Evolutionary conservation across 257 asterid species (phyloP).

Genomic region (Solanum ossicruentum): DNA sequence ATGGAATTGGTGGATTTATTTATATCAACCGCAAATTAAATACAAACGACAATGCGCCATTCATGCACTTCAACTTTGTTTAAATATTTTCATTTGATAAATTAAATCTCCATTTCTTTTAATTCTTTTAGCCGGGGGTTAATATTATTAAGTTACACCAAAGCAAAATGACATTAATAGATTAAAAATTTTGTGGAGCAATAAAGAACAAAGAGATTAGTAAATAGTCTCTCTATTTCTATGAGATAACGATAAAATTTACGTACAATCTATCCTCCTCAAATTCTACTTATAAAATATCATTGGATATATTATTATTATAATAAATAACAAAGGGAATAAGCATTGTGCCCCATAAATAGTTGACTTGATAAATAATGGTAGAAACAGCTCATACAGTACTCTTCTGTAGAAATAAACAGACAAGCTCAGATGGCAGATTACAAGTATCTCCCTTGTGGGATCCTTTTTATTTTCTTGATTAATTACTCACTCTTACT

Average conservation of each 20-base stretch:
- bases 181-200: background rate
- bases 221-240: too few relatives aligned
- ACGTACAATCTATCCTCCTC: too few relatives aligned
- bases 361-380: conserved; percentile 44
- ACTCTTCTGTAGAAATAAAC: background rate
- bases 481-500: background rate
- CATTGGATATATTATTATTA: too few relatives aligned
- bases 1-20: background rate
- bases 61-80: background rate
- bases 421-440: conserved; percentile 24
- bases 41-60: background rate
- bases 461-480: conserved; percentile 16
- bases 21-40: background rate
- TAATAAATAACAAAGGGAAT: background rate
- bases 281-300: too few relatives aligned
- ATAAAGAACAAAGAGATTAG: too few relatives aligned
- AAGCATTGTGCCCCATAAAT: conserved; percentile 3
- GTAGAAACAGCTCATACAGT: conserved; percentile 33
- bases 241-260: too few relatives aligned
- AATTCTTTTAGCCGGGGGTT: background rate
- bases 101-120: background rate
- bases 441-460: conserved; percentile 51
- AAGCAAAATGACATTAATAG: conserved; percentile 10
- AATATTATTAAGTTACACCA: conserved; percentile 17
- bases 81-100: background rate